These are phyloP conservation scores for Spathaspora hagerdaliae DNA, from an alignment of 805 yeast genomes.

Conservation along the genomic window DNA sequence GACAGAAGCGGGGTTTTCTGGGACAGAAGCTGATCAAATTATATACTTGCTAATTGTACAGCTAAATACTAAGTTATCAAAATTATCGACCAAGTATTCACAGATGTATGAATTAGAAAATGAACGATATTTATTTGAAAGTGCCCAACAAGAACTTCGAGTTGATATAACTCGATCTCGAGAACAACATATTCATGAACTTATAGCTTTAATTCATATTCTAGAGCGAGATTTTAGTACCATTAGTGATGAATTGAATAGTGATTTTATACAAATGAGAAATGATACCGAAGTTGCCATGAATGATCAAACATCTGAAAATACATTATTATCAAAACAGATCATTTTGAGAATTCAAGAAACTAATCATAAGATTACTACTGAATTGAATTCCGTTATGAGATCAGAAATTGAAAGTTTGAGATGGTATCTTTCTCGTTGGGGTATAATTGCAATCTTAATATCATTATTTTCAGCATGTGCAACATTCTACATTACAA, in stretches of 20 bases:
- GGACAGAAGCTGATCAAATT: constrained; percentile 56
- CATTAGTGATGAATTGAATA: constrained; percentile 70
- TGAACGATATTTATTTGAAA: constrained; percentile 83
- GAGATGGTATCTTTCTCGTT: constrained; percentile 89
- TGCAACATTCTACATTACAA: constrained; percentile 47
- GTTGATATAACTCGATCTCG: constrained; percentile 74
- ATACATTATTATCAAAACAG: constrained; percentile 67
- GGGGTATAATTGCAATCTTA: constrained; percentile 77
- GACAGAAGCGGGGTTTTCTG: constrained; percentile 53
- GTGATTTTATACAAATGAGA: constrained; percentile 52
- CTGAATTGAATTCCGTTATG: constrained; percentile 75
- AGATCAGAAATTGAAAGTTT: constrained; percentile 83
- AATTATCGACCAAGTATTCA: constrained; percentile 44
- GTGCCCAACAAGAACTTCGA: constrained; percentile 83
- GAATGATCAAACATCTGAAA: constrained; percentile 82
- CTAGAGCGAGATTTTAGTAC: constrained; percentile 70
- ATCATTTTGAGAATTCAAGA: constrained; percentile 73
- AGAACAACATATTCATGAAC: constrained; percentile 63
- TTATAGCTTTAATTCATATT: constrained; percentile 61
- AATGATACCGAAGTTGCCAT: constrained; percentile 81
- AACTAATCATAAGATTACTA: constrained; percentile 76
- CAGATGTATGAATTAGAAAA: constrained; percentile 74
- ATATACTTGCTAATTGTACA: constrained; percentile 46
- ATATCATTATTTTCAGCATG: constrained; percentile 55
- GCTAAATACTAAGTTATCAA: constrained; percentile 36